Conservation (phyloP, 306 rosid genomes). For the Rubus idaeus region DNA sequence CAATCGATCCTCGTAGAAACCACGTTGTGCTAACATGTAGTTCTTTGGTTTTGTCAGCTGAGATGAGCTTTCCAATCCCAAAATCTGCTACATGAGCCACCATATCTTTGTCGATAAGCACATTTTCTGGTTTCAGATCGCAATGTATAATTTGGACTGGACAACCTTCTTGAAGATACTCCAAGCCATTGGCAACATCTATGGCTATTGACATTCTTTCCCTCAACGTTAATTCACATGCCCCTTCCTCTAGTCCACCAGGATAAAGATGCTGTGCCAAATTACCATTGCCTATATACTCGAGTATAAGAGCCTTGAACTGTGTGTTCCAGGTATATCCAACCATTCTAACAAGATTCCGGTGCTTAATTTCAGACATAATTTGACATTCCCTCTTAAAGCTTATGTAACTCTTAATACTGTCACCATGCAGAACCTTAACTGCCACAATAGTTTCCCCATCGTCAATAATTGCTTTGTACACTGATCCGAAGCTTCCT, state of each 20-base stretch:
- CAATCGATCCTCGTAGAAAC: conserved; percentile 23
- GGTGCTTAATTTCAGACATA: conserved; percentile 25
- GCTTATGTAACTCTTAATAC: conserved; percentile 17
- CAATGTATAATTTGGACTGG: conserved; percentile 28
- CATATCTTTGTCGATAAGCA: conserved; percentile 26
- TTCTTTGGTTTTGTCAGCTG: conserved; percentile 15
- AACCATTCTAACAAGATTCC: conserved; percentile 28
- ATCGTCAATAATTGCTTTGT: conserved; percentile 23
- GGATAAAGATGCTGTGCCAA: conserved; percentile 32
- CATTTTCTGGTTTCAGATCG: conserved; percentile 33
- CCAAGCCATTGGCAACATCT: conserved; percentile 29
- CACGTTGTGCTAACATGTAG: background rate
- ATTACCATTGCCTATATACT: conserved; percentile 22
- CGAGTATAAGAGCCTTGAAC: conserved; percentile 34
- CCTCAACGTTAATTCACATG: conserved; percentile 12
- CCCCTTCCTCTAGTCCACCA: conserved; percentile 21
- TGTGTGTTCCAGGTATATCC: conserved; percentile 26
- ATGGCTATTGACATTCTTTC: conserved; percentile 26
- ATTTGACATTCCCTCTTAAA: conserved; percentile 26
- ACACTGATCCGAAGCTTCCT: conserved; percentile 34
- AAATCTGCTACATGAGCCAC: conserved; percentile 33
- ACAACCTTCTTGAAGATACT: conserved; percentile 37
- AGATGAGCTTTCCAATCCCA: conserved; percentile 28
- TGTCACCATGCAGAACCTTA: conserved; percentile 26
- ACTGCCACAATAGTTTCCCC: conserved; percentile 24